These are phyloP conservation scores for Platanthera guangdongensis DNA, from an alignment of 106 monocot species.

Conservation along the genomic window DNA sequence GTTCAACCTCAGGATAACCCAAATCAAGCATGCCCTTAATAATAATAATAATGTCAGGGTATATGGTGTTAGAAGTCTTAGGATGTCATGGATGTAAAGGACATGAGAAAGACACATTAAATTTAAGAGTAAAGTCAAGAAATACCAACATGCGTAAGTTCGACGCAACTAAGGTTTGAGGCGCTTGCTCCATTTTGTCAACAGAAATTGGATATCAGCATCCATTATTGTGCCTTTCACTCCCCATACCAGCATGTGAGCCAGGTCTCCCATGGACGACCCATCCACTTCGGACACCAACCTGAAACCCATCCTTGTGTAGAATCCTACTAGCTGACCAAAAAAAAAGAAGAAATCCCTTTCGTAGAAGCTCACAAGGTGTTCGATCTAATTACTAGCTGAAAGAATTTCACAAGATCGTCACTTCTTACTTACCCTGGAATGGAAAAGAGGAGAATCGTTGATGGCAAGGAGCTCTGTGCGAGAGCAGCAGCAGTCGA, in stretches of 20 bases:
- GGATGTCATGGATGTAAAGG: too few relatives aligned
- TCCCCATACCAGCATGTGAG: constrained; percentile 77
- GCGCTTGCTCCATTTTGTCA: constrained; percentile 50
- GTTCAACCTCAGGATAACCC: not conserved
- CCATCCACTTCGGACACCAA: constrained; percentile 55
- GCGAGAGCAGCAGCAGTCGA: constrained; percentile 39
- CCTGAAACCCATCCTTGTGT: constrained; percentile 64
- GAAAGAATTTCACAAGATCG: not conserved
- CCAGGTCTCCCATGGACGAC: constrained; percentile 46
- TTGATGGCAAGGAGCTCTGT: constrained; percentile 67
- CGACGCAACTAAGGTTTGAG: constrained; percentile 16
- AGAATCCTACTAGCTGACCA: constrained; percentile 68
- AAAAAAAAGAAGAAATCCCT: not conserved
- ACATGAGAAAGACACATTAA: too few relatives aligned
- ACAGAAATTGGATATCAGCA: constrained; percentile 42
- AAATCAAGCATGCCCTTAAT: not conserved
- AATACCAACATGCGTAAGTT: too few relatives aligned
- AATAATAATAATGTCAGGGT: too few relatives aligned
- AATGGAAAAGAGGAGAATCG: constrained; percentile 50
- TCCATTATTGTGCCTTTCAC: constrained; percentile 68
- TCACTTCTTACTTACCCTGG: constrained; percentile 30
- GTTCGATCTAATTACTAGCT: constrained; percentile 2
- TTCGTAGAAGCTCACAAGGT: not conserved
- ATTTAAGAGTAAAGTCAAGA: too few relatives aligned
- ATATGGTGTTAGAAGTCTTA: too few relatives aligned